Evolutionary conservation across 192 early-diverging fungal genomes (phyloP), one percentile per base, ranked within the genome.

Genomic region (Podila epicladia): DNA sequence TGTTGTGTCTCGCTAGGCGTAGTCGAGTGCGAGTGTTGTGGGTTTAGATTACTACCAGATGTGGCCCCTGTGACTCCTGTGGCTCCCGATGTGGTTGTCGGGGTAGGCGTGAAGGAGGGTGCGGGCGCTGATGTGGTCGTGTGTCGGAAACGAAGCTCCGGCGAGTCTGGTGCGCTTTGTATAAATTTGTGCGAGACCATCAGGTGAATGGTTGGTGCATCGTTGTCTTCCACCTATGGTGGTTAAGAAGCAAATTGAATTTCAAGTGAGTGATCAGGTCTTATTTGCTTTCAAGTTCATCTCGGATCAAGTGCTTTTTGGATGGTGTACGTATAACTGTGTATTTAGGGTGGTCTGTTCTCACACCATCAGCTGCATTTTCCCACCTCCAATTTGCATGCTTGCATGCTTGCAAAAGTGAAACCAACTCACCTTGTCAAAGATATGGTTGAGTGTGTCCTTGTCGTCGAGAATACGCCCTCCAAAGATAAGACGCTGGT

Each of bases 391-490:
- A 37, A 0, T 37, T 55, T 55, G 6, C 24, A 55, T 55, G 53
- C 19, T 53, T n/a, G 4, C 53, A 9, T 12, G n/a, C 24, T 4
- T n/a, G 53, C 17, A 20, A 55, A 55, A 9, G 8, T 8, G 17
- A 22, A 53, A 17, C 7, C 15, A 29, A 13, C 12, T 58, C 68
- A 78, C 75, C 75, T 78, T 78, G 13, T 78, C 75, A 70, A 76
- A 76, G 55, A 76, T 53, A 35, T 29, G 53, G 17, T 65, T 67
- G 6, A 76, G 41, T 3, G 74, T 70, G 28, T 76, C 74, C 51
- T 70, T 76, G 62, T 76, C 67, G 6, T 76, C 62, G 57, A 70
- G 75, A 58, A 78, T 71, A 11, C 69, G 69, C 15, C 76, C 76
- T 29, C 70, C 70, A 64, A 33, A 79, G 61, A 79, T 79, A 38